phyloP scores from a whole-genome alignment of 345 rosid species.

The Citrus glauca region DNA sequence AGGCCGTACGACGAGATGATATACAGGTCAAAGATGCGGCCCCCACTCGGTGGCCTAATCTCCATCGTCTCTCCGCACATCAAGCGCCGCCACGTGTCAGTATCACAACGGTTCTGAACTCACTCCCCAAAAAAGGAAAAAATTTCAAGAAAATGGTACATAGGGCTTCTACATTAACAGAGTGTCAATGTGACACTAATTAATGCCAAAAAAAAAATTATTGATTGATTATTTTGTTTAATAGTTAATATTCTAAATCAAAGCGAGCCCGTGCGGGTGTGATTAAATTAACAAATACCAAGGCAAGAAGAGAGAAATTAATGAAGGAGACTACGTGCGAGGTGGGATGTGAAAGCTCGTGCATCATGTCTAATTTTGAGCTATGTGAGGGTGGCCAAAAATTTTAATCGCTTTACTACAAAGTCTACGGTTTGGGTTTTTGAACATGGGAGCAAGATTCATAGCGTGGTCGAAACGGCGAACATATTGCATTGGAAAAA shows the following conservation, averaged over 20 bases:
- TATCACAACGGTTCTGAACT: conserved; percentile 77
- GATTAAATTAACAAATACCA: conserved; percentile 7
- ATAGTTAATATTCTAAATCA: not conserved
- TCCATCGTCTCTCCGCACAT: conserved; percentile 73
- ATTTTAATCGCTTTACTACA: not conserved
- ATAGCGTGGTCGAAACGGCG: conserved; percentile 84
- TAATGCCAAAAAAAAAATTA: conserved; percentile 15
- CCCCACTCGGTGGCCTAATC: conserved; percentile 85
- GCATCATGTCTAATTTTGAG: conserved; percentile 34
- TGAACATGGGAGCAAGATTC: conserved; percentile 34
- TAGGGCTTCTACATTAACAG: conserved; percentile 8
- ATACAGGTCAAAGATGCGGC: conserved; percentile 82
- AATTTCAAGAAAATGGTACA: conserved; percentile 15
- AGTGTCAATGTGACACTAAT: conserved; percentile 13
- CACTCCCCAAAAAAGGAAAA: not conserved
- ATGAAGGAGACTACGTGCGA: conserved; percentile 43
- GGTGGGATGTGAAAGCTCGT: conserved; percentile 58
- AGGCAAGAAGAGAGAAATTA: not conserved
- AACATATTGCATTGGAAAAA: conserved; percentile 42
- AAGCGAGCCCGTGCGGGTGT: conserved; percentile 11
- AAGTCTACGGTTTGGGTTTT: conserved; percentile 30
- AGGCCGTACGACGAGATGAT: conserved; percentile 93
- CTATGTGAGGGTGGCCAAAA: not conserved
- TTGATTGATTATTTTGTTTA: conserved; percentile 27
- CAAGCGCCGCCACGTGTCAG: conserved; percentile 75